phyloP scores from a whole-genome alignment of 1,284 basidiomycete species.

The Ganoderma lingzhi region DNA sequence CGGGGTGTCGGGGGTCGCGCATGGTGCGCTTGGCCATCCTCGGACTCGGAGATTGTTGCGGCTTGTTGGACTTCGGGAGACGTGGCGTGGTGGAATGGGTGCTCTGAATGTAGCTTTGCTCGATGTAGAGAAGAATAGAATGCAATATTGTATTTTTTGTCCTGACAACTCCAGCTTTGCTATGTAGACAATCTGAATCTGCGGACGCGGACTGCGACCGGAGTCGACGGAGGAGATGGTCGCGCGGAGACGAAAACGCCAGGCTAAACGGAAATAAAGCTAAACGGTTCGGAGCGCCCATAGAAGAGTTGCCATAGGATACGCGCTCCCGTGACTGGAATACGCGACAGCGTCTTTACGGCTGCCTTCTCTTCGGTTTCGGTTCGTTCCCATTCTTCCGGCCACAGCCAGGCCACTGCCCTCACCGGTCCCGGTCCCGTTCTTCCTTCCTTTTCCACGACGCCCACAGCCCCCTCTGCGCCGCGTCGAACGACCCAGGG shows the following conservation, averaged over 20 bases:
- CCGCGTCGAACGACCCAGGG: slow-evolving; percentile 16
- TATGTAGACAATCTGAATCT: too few species aligned
- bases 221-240: too few species aligned
- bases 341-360: slow-evolving; percentile 33
- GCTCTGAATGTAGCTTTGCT: slow-evolving; percentile 8
- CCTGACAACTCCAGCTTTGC: too few species aligned
- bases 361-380: slow-evolving; percentile 19
- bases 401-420: slow-evolving; percentile 9
- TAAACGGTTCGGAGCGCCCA: slow-evolving; percentile 13
- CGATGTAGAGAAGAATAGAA: slow-evolving; percentile 24
- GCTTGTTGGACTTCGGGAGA: slow-evolving; percentile 2
- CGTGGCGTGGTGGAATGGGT: slow-evolving; percentile 5
- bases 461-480: slow-evolving; percentile 16
- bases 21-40: not conserved
- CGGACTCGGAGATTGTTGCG: slow-evolving; percentile 4
- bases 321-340: slow-evolving; percentile 29
- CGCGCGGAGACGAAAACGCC: not conserved
- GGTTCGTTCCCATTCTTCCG: slow-evolving; percentile 4
- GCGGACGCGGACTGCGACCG: too few species aligned
- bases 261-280: not conserved
- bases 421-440: slow-evolving; percentile 14
- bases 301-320: slow-evolving; percentile 27
- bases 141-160: slow-evolving; percentile 17
- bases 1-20: slow-evolving; percentile 28
- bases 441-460: slow-evolving; percentile 23